Base-by-base conservation (phyloP, 768 basidiomycete genomes). In the Fomitopsis serialis region DNA sequence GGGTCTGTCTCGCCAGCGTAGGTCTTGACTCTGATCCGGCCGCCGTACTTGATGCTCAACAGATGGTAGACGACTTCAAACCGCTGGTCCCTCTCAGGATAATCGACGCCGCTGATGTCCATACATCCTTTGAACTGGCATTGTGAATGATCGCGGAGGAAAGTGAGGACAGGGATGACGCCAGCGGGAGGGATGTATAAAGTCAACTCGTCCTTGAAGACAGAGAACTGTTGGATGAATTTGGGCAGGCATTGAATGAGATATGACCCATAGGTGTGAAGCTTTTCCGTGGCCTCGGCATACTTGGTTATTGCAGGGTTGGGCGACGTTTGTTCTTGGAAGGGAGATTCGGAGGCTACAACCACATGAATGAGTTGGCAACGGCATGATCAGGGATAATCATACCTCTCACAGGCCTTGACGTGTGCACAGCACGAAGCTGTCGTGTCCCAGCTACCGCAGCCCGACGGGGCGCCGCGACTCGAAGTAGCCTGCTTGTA, bases 21-120 rank as follows among this genome's bases (percentile, higher is more conserved):
- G 0, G 97, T 98, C 79, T 99, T 99, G 59, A 99, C 93, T 53
- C 97, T 77, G 66, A 99, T 90, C 59, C 97, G 78, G 44, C 89
- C 88, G 54, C 82, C 86, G 66, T 88, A 78, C 53, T 73, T 72
- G 60, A 92, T 68, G 66, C 91, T 94, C 56, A 99, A 75, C 54
- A 99, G 73, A 73, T 98, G 89, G 72, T 99, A 99, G 15, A 97
- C 94, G 52, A 98, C 84, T 75, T 98, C 97, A 68, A 98, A 98
- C 56, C 97, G 81, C 69, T 93, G 89, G 62, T 89, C 83, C 59
- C 91, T 78, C 68, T 95, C 91, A 36, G 97, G 96, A 66, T 85
- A 98, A 74, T 99, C 97, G 22, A 88, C 97, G 27, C 91, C 97
- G 58, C 88, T 92, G 65, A 99, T 88, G 67, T 98, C 96, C 80